Conservation (phyloP, 768 basidiomycete genomes). For the Paxillus involutus region DNA sequence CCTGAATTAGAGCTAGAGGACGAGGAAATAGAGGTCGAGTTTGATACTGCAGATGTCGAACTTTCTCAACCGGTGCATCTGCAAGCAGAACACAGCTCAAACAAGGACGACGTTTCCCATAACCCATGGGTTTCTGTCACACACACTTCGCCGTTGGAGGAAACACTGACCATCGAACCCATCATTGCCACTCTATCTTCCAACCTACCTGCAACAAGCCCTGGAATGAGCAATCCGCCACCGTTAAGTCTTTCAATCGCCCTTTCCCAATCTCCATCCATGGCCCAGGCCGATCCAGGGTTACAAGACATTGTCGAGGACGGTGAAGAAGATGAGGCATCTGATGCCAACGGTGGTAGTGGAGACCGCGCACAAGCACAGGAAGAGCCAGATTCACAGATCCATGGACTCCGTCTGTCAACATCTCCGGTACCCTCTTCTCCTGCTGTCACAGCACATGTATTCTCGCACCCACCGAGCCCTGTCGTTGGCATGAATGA, state of each 20-base stretch:
- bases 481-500: conserved; percentile 13
- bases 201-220: conserved; percentile 9
- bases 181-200: conserved; percentile 41
- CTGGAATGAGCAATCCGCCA: conserved; percentile 31
- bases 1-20: conserved; percentile 75
- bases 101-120: background rate
- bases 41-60: background rate
- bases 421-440: conserved; percentile 39
- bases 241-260: conserved; percentile 38
- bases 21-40: conserved; percentile 4
- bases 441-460: conserved; percentile 25
- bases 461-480: conserved; percentile 23
- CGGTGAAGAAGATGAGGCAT: conserved; percentile 50
- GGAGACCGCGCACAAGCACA: conserved; percentile 20
- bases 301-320: conserved; percentile 56
- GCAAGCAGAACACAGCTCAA: background rate
- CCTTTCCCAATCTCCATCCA: conserved; percentile 28
- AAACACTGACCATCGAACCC: conserved; percentile 47
- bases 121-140: background rate
- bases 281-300: conserved; percentile 27
- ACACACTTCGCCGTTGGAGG: conserved; percentile 16
- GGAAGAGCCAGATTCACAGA: conserved; percentile 32
- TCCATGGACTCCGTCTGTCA: conserved; percentile 59
- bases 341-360: conserved; percentile 10
- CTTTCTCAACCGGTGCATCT: background rate